Evolutionary conservation across 805 yeast genomes (phyloP), one percentile per base, ranked within the genome.

Genomic region (Myxozyma geophila): DNA sequence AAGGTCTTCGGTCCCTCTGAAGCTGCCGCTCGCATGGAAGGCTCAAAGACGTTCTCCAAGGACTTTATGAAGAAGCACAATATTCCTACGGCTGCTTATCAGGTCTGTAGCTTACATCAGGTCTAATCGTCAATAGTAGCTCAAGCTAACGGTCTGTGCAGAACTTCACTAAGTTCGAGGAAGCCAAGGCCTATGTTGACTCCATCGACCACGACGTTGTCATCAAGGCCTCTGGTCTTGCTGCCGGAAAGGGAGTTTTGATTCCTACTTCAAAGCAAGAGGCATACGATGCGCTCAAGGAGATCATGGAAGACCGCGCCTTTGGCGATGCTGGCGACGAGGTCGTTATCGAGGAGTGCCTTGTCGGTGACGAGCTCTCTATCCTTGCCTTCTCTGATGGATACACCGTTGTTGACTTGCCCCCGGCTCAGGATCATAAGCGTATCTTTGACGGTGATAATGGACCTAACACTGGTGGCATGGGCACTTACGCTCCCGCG

Each of bases 401-500:
- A 62, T 93, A 95, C 80, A 85, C 96, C 10, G 87, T 87, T 73
- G 84, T 87, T 75, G 92, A 90, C 75, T 83, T 95, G 63, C 99
- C 99, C 49, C 90, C 98, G 51, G 97, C 98, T 35, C 99, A 95
- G 79, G 99, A 95, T 75, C 99, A 95, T 79, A 95, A 95, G 80
- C 87, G 99, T 76, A 83, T 89, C 70, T 96, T 96, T 60, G 90
- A 96, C 73, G 92, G 92, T 65, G 99, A 95, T 76, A 80, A 86
- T 46, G 99, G 99, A 33, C 82, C 93, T 67, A 95, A 95, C 79
- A 95, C 99, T 44, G 99, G 99, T 70, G 99, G 99, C 68, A 95
- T 95, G 99, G 99, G 99, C 68, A 96, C 98, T 7, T 95, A 95
- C 74, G 95, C 98, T 7, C 99, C 99, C 39, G 96, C 98, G 10